Base-by-base conservation (phyloP, 345 rosid genomes). In the Turritis glabra region DNA sequence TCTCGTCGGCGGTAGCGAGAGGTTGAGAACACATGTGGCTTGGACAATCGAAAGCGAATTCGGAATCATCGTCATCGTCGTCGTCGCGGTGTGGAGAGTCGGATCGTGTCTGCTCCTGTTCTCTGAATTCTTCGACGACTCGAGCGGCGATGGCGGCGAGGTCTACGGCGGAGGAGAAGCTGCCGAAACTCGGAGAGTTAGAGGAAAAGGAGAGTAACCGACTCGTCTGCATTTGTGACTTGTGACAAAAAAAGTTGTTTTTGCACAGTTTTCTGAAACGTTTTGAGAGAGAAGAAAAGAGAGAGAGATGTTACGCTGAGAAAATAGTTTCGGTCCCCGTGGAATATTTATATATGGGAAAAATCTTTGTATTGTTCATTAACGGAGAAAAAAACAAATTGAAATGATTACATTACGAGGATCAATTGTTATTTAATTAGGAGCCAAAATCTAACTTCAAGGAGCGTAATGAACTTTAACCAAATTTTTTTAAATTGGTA, bases 1-100 rank as follows among this genome's bases (percentile, higher is more conserved):
- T 87, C 71, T 87, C 85, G 50, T 89, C 96, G 17, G 92, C 92
- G 0, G 88, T 57, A 4, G 85, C 72, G 5, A 84, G 64, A 12
- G 87, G 80, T 19, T 81, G 80, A 14, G 73, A 58, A 9, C 52
- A 57, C 1, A 67, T 63, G 29, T 63, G 77, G 55, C 64, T 80
- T 1, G 75, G 69, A 76, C 84, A 77, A 10, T 73, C 78, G 56
- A 86, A 72, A 5, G 86, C 82, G 61, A 89, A 89, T 30, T 89
- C 92, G 17, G 76, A 81, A 5, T 83, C 84, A 1, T 67, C 81
- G 0, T 75, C 81, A 0, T 35, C 40, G 0, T 37, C 4, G 40
- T 37, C 38, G 10, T 69, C 80, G 0, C 7, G 40, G 30, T n/a
- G n/a, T n/a, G 14, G 69, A 12, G 55, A 43, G 4, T 58, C 75